phyloP scores from a whole-genome alignment of 2,329 filamentous ascomycete species.

The Apiospora kogelbergensis region DNA sequence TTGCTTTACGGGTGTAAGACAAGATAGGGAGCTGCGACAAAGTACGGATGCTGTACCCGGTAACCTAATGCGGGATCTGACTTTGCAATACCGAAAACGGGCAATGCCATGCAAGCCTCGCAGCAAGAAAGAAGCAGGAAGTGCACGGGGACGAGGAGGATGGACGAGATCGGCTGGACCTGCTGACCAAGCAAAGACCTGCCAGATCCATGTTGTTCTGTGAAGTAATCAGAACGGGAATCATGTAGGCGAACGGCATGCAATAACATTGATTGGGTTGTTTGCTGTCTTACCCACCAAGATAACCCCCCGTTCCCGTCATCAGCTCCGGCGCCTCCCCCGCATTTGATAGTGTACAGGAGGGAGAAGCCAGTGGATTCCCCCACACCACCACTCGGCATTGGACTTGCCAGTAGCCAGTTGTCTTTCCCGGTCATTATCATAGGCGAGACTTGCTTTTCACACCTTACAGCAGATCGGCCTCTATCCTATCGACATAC shows the following conservation, averaged over 20 bases:
- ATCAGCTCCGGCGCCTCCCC: not conserved
- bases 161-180: not conserved
- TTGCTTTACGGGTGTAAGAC: no score
- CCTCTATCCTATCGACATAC: not conserved
- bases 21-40: not conserved
- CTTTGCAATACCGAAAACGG: not conserved
- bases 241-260: not conserved
- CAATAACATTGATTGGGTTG: not conserved
- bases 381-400: no score
- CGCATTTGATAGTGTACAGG: not conserved
- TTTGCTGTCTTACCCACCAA: not conserved
- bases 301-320: not conserved
- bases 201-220: not conserved
- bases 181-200: not conserved
- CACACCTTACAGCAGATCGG: not conserved
- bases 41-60: not conserved
- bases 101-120: not conserved
- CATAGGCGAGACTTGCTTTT: not conserved
- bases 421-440: not conserved
- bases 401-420: not conserved
- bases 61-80: not conserved
- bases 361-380: no score
- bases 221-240: not conserved
- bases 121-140: not conserved
- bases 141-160: not conserved